Conservation (phyloP, 148 eudicot species). For the Fagopyrum homotropicum region DNA sequence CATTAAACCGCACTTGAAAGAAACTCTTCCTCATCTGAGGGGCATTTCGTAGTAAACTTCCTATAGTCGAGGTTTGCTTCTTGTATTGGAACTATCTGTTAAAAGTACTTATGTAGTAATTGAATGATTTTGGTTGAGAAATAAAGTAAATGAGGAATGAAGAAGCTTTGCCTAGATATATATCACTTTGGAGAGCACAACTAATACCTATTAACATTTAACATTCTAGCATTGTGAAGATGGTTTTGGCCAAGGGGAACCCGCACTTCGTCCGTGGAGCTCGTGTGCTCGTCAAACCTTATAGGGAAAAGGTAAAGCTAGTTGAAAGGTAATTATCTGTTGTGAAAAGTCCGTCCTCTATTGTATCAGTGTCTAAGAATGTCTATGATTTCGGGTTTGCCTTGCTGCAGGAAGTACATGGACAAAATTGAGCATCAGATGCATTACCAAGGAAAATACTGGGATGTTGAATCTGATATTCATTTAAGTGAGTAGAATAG, state of each 20-base stretch:
- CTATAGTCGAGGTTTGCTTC: too few species aligned
- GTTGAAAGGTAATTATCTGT: conserved; percentile 38
- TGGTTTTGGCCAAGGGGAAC: conserved; percentile 42
- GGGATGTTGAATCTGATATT: conserved; percentile 24
- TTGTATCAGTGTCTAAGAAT: background rate
- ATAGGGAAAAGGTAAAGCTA: conserved; percentile 46
- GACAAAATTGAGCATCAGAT: conserved; percentile 24
- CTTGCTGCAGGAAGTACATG: conserved; percentile 32
- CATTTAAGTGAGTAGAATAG: conserved; percentile 19
- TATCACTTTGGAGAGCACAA: too few species aligned
- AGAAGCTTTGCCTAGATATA: too few species aligned
- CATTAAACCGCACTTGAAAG: too few species aligned
- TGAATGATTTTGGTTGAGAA: too few species aligned
- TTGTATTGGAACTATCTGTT: too few species aligned
- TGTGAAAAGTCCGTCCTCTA: background rate
- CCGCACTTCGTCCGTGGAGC: conserved; percentile 68
- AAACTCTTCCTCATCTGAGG: too few species aligned
- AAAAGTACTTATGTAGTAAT: too few species aligned
- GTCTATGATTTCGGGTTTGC: too few species aligned
- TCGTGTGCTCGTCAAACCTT: conserved; percentile 71
- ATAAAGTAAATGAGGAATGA: too few species aligned
- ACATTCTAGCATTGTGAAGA: conserved; percentile 44
- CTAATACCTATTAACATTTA: too few species aligned
- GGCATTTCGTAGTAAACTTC: too few species aligned
- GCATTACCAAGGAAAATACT: conserved; percentile 14